phyloP scores from a whole-genome alignment of 2,329 filamentous ascomycete genomes.

The Pseudopithomyces chartarum region DNA sequence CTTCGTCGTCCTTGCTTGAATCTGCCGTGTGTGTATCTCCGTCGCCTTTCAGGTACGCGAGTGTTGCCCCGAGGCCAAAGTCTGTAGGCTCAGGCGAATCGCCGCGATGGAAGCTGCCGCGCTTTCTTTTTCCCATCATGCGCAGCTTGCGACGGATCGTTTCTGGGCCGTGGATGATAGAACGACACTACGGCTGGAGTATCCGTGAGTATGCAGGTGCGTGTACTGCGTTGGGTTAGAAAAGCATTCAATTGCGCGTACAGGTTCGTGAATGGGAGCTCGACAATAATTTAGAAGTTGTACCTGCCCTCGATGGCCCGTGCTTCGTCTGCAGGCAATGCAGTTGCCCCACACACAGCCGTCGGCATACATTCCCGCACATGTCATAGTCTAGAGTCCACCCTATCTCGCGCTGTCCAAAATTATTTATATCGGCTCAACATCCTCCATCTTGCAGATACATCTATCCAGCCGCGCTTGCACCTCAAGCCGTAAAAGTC shows the following conservation, averaged over 20 bases:
- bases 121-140: slow-evolving; percentile 40
- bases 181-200: neutral
- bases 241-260: neutral
- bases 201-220: too few species aligned
- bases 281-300: neutral
- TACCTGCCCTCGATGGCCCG: neutral
- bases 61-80: slow-evolving; percentile 35
- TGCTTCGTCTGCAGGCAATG: neutral
- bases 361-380: neutral
- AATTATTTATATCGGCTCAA: neutral
- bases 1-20: slow-evolving; percentile 22
- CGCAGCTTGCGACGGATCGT: neutral
- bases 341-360: neutral
- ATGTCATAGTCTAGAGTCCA: neutral
- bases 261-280: neutral
- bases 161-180: neutral
- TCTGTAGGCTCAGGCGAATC: slow-evolving; percentile 24
- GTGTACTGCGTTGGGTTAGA: neutral
- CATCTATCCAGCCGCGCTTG: neutral
- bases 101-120: slow-evolving; percentile 16
- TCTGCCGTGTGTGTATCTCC: slow-evolving; percentile 16
- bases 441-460: neutral
- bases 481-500: slow-evolving; percentile 27
- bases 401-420: neutral
- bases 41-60: slow-evolving; percentile 31